These are phyloP conservation scores for Delphinella strobiligena DNA, from an alignment of 2,329 filamentous ascomycete genomes.

Conservation along the genomic window DNA sequence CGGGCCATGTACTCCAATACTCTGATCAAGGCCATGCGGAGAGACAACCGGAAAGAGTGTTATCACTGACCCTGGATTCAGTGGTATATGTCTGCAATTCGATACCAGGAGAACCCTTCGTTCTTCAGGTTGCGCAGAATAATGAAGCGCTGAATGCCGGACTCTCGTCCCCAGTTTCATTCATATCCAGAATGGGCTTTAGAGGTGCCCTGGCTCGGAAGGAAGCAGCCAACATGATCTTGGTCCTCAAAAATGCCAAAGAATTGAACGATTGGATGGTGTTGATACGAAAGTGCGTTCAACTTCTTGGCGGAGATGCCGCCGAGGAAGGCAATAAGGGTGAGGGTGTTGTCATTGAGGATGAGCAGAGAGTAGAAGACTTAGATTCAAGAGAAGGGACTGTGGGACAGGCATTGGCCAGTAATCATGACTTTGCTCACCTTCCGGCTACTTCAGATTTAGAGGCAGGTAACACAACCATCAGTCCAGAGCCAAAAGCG, in stretches of 20 bases:
- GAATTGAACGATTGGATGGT: constrained; percentile 69
- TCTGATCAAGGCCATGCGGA: constrained; percentile 57
- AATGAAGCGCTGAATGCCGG: constrained; percentile 47
- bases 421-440: too few species aligned
- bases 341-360: too few species aligned
- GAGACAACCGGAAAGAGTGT: constrained; percentile 59
- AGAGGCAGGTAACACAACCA: too few species aligned
- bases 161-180: constrained; percentile 40
- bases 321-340: too few species aligned
- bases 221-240: constrained; percentile 51
- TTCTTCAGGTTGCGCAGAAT: constrained; percentile 58
- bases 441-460: too few species aligned
- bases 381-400: too few species aligned
- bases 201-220: constrained; percentile 42
- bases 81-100: constrained; percentile 71
- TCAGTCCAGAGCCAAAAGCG: too few species aligned
- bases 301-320: constrained; percentile 53
- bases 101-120: constrained; percentile 70
- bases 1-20: constrained; percentile 66
- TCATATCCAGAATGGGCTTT: constrained; percentile 54
- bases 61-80: constrained; percentile 61
- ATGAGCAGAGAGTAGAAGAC: too few species aligned
- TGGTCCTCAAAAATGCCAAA: constrained; percentile 60
- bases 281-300: constrained; percentile 56
- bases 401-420: too few species aligned